Base-by-base conservation (phyloP, 2,329 filamentous ascomycete genomes). In the Pseudogymnoascus sp. region DNA sequence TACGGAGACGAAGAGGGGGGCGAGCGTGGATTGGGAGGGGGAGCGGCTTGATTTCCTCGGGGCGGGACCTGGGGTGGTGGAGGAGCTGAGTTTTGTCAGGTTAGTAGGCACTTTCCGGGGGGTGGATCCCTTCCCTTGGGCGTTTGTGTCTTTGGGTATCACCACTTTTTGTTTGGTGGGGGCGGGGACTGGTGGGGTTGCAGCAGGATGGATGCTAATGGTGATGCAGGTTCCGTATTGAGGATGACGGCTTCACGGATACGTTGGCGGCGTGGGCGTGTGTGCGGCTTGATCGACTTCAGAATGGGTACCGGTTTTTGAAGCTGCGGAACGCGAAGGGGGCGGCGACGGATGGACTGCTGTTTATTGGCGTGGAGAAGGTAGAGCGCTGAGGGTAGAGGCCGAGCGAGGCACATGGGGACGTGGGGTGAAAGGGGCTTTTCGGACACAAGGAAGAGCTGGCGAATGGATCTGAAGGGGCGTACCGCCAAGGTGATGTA, bases 221-320 rank as follows among this genome's bases (percentile, higher is more conserved):
- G 5, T 37, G 6, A 14, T 37, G 16, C 56, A 74, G 72, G 60
- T 90, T 97, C 79, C 91, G 96, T 69, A 81, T 97, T 68, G 89
- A 92, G 75, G 91, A 97, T 73, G 89, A 96, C 68, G 89, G 93
- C 74, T 84, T 93, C 68, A 82, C 83, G 66, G 92, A 97, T 71
- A 84, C 88, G 64, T 75, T 96, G 63, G 88, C 91, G 9, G 91
- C 89, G 2, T 97, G 95, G 95, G 87, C 90, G 1, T 96, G 92
- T 71, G 87, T 96, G 69, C 83, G 92, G 40, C 83, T 97, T 21
- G 92, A 97, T 75, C 83, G 92, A 6, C 75, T 97, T 64, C 85
- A 85, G 65, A 78, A 83, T 36, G 93, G 95, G 0, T 89, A 90
- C 68, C 82, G 92, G 9, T 86, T 96, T 68, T 79, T 97, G 63